Evolutionary conservation across 2,329 filamentous ascomycete species (phyloP).

Genomic region (Sporothrix dimorphospora): DNA sequence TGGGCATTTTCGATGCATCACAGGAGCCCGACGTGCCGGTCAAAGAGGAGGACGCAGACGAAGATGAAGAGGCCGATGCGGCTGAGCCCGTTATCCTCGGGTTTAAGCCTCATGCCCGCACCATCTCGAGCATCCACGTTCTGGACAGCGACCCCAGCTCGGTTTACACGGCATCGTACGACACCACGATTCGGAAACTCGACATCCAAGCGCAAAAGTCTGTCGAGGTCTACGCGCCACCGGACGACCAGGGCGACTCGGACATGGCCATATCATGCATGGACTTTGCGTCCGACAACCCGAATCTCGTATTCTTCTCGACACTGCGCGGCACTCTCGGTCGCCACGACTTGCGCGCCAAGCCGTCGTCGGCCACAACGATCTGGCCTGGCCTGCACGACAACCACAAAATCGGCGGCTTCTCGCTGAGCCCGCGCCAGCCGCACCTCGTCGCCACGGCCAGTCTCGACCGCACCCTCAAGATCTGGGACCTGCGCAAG

Average conservation of each 20-base stretch:
- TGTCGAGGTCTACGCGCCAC: constrained; percentile 77
- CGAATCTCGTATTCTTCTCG: constrained; percentile 81
- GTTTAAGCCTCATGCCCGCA: constrained; percentile 86
- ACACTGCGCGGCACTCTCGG: constrained; percentile 82
- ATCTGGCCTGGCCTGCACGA: constrained; percentile 74
- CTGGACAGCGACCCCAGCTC: constrained; percentile 72
- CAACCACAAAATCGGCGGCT: constrained; percentile 89
- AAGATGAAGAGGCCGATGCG: constrained; percentile 69
- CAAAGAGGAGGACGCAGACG: constrained; percentile 58
- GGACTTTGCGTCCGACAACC: constrained; percentile 72
- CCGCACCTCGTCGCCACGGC: constrained; percentile 87
- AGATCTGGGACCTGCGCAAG: constrained; percentile 89
- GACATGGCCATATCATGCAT: constrained; percentile 84
- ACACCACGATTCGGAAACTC: constrained; percentile 85
- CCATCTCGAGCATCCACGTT: constrained; percentile 83
- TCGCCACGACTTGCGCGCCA: constrained; percentile 73
- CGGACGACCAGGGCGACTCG: constrained; percentile 51
- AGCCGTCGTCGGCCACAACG: constrained; percentile 56
- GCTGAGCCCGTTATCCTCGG: constrained; percentile 81
- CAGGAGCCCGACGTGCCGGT: constrained; percentile 57
- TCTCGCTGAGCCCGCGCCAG: constrained; percentile 77
- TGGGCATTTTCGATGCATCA: constrained; percentile 89
- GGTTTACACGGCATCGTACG: constrained; percentile 86
- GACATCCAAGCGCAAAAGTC: constrained; percentile 81
- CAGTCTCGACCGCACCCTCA: constrained; percentile 84